phyloP scores from a whole-genome alignment of 1,284 basidiomycete species.

The Wolfiporia cocos region DNA sequence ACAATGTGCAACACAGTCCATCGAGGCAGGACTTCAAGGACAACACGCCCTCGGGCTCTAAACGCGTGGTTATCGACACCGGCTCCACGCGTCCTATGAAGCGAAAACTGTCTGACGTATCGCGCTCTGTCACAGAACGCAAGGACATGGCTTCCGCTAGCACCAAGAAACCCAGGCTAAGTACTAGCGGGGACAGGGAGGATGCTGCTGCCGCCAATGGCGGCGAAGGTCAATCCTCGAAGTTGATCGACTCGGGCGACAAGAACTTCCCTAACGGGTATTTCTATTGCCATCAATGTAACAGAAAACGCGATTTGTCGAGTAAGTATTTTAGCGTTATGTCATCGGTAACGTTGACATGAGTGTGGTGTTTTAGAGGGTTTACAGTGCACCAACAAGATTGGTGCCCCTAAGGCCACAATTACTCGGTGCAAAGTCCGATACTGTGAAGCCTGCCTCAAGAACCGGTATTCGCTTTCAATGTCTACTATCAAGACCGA shows the following conservation, averaged over 20 bases:
- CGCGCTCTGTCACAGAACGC: slow-evolving; percentile 4
- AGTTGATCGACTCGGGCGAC: no score
- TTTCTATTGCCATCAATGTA: slow-evolving; percentile 68
- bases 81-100: slow-evolving; percentile 15
- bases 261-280: slow-evolving; percentile 9
- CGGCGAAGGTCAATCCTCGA: no score
- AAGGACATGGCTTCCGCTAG: slow-evolving; percentile 13
- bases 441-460: slow-evolving; percentile 61
- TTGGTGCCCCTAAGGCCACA: slow-evolving; percentile 18
- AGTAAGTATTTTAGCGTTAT: slow-evolving; percentile 29
- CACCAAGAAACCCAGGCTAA: slow-evolving; percentile 30
- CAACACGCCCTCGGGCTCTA: slow-evolving; percentile 43
- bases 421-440: slow-evolving; percentile 45
- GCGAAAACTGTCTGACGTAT: slow-evolving; percentile 22
- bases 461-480: slow-evolving; percentile 56
- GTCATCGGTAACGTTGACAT: neutral
- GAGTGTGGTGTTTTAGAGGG: slow-evolving; percentile 26
- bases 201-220: no score
- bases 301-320: slow-evolving; percentile 45
- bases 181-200: no score
- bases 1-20: no score
- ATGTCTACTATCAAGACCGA: slow-evolving; percentile 40
- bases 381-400: slow-evolving; percentile 45
- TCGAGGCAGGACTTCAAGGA: slow-evolving; percentile 38
- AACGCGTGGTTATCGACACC: slow-evolving; percentile 17